Evolutionary conservation across 2,329 filamentous ascomycete species (phyloP), one percentile per base, ranked within the genome.

Genomic region (Botrytis elliptica): DNA sequence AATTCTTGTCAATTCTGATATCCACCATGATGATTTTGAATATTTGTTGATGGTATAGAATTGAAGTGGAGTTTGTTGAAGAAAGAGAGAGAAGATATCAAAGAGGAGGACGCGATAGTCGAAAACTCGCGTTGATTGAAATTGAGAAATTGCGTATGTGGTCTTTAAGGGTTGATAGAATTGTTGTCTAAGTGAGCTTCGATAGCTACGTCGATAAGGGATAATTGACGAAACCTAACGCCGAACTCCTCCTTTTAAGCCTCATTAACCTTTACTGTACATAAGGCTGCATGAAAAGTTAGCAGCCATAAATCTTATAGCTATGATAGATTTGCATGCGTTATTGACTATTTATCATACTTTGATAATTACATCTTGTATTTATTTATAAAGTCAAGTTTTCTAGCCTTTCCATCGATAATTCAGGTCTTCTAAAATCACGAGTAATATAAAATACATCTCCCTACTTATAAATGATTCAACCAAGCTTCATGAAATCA

Each of bases 1-100:
- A 87, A 84, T 92, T 91, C 86, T 92, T 93, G 86, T 98, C 95
- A 86, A 99, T 98, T 85, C 93, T 93, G 85, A 99, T 97, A 84
- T 97, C 93, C 81, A 87, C 88, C 89, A 81, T 81, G 73, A 65
- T 78, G 65, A 59, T 68, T 59, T 42, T 40, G 74, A 64, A 38
- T 40, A 68, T 75, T n/a, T 74, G 72, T 70, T 72, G 77, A 79
- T 79, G 78, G 78, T 74, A 75, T 75, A 78, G 75, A 76, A 73
- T 69, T 65, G 57, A 72, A 69, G 59, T 75, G 55, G 72, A 73
- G 69, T 40, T 65, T 70, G 72, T 64, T 60, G 69, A 63, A 73
- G 71, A 66, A 25, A 73, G 70, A 73, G 70, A 10, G 8, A 36
- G 38, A 57, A 18, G 29, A n/a, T 20, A 64, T 67, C 38, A 60